Evolutionary conservation across 2,329 filamentous ascomycete species (phyloP), one percentile per base, ranked within the genome.

Genomic region (Botrytis galanthina): DNA sequence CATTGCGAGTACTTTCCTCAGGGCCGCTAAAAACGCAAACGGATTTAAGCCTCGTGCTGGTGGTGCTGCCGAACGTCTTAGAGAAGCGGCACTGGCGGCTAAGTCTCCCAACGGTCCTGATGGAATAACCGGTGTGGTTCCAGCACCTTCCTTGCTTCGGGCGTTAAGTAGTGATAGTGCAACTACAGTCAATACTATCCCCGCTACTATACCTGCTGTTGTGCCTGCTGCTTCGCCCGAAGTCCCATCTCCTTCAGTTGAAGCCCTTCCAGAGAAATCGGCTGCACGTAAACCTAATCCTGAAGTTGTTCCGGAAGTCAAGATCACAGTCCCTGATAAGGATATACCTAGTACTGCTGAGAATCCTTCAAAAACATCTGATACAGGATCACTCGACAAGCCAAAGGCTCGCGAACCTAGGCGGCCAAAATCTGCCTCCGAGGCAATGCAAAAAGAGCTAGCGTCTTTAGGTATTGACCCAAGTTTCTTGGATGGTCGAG

Each of bases 11-110:
- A 87, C 89, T 9, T 89, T 98, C 75, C 92, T 93, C 83, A 97
- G 94, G 82, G 94, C 94, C 37, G 94, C 93, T 0, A 89, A 87
- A 72, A 89, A 92, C 37, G 91, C 91, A 18, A 87, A 82, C 54
- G 87, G 87, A 1, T 98, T 98, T 84, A 97, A 95, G 80, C 95
- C 95, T 32, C 90, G 95, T 73, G 91, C 91, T 48, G 95, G 95
- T 73, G 95, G 95, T 76, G 95, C 94, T 35, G 94, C 90, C 70
- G 94, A 97, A 75, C 91, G 92, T 70, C 84, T 97, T 12, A 75
- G 78, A 73, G 85, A 87, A 75, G 84, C 86, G 63, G 66, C 66
- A n/a, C 26, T 73, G 51, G 87, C 89, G 73, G 85, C 84, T 75
- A 89, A 87, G 73, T 82, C 83, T n/a, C 83, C 83, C 4, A 88